Percentiles rank a stretch among this genome's conserved stretches.
Evolutionary conservation across 2,329 filamentous ascomycete genomes (phyloP).

Genomic region (Septoria petroselini): DNA sequence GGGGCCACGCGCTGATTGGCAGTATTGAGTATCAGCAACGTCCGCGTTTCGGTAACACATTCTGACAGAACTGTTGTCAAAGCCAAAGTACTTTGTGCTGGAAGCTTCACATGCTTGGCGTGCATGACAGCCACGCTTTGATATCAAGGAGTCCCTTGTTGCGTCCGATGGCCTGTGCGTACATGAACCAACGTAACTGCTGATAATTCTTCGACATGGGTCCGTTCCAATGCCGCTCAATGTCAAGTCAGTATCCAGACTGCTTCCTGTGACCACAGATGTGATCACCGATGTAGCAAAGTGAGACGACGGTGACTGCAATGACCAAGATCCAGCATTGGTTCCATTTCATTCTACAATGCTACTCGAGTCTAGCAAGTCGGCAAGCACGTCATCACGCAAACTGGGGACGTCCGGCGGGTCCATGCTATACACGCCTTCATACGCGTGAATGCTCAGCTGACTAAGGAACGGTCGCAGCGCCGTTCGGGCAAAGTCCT

Average conservation of each 20-base stretch:
- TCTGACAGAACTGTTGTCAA: slow-evolving; percentile 11
- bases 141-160: no score
- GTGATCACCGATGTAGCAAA: not conserved
- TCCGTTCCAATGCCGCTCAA: no score
- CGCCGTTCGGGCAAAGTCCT: slow-evolving; percentile 69
- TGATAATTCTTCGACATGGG: no score
- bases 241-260: no score
- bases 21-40: not conserved
- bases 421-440: slow-evolving; percentile 85
- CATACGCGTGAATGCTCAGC: slow-evolving; percentile 89
- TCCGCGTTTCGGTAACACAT: not conserved
- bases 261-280: no score
- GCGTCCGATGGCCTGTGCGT: no score
- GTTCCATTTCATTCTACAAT: slow-evolving; percentile 37
- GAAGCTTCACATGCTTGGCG: slow-evolving; percentile 18
- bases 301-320: not conserved
- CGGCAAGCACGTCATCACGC: slow-evolving; percentile 32
- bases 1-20: not conserved
- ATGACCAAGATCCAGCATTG: not conserved
- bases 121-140: slow-evolving; percentile 1
- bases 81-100: not conserved
- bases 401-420: slow-evolving; percentile 64
- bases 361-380: slow-evolving; percentile 49
- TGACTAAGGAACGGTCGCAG: slow-evolving; percentile 86
- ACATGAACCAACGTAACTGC: no score